Base-by-base conservation (phyloP, 75 land plant species). In the Gnetum montanum region DNA sequence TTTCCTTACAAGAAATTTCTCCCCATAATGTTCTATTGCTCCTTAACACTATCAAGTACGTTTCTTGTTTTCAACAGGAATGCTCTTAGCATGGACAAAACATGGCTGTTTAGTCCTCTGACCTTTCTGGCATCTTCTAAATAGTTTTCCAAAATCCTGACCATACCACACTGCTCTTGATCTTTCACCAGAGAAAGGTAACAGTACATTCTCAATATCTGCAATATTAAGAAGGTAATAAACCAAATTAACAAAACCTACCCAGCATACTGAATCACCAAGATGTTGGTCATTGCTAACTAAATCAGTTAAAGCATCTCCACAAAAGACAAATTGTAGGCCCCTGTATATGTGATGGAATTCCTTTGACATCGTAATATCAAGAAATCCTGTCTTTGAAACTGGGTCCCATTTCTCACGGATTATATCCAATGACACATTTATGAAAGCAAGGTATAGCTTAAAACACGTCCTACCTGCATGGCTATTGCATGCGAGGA, bases 211-310 rank as follows among this genome's bases (percentile, higher is more conserved):
- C 60, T 88, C 98, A 6, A 69, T 82, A 66, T 93, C 98, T 18
- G 95, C 90, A 59, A 89, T 76, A 69, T 92, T 90, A 29, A 94
- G 85, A n/a, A 80, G 55, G 69, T 95, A 97, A 66, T 95, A 84
- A 12, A 90, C 81, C 62, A 95, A 95, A 49, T 95, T 97, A 63
- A 95, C 78, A 65, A 96, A 95, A 16, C 97, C 96, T 47, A 92
- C 97, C 99, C 96, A 95, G 16, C 97, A 88, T 4, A 95, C 81
- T 49, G 99, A 78, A 65, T 95, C 99, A 54, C 99, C 99, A 43
- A 80, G 69, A 27, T 67, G 33, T 43, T 80, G 81, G 34, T 60
- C 70, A 48, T 71, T 80, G 51, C 51, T 68, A 6, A 74, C 38
- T 20, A 61, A 57, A 22, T 68, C 77, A 45, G 64, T 75, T 52